Evolutionary conservation across 306 rosid genomes (phyloP).

Genomic region (Macrotyloma uniflorum): DNA sequence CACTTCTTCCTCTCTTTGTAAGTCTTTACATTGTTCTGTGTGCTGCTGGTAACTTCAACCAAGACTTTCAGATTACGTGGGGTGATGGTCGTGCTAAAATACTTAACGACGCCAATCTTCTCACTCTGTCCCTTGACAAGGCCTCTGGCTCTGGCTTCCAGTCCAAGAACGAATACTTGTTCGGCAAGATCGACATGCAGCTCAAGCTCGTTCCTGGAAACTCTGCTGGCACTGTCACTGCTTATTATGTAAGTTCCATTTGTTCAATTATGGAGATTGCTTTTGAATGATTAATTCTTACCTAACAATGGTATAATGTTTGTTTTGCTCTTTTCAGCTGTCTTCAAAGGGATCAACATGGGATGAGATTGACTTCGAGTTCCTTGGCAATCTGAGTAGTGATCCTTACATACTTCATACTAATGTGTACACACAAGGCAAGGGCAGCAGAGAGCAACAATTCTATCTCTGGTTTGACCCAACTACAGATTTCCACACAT

Average conservation of each 20-base stretch:
- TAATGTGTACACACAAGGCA: slow-evolving; percentile 64
- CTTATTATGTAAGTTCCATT: slow-evolving; percentile 60
- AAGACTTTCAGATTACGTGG: slow-evolving; percentile 67
- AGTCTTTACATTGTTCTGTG: background rate
- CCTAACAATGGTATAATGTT: background rate
- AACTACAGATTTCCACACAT: slow-evolving; percentile 66
- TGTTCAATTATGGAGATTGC: background rate
- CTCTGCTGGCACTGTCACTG: slow-evolving; percentile 81
- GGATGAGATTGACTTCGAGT: slow-evolving; percentile 83
- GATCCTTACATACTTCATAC: slow-evolving; percentile 75
- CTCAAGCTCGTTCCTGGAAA: slow-evolving; percentile 65
- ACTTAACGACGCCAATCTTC: slow-evolving; percentile 42
- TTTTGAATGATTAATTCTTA: background rate
- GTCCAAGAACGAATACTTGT: slow-evolving; percentile 56
- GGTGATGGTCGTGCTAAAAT: slow-evolving; percentile 68
- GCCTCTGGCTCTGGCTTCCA: slow-evolving; percentile 80
- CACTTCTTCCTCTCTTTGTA: slow-evolving; percentile 21
- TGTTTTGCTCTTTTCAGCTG: slow-evolving; percentile 3
- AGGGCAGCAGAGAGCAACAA: slow-evolving; percentile 76
- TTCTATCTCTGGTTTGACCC: slow-evolving; percentile 80
- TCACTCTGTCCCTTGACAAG: slow-evolving; percentile 68
- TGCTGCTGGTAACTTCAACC: slow-evolving; percentile 53
- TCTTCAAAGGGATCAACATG: slow-evolving; percentile 52
- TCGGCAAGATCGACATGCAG: slow-evolving; percentile 71
- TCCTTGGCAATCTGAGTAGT: slow-evolving; percentile 68